Evolutionary conservation across 1,284 basidiomycete genomes (phyloP).

Genomic region (Coriolopsis trogii): DNA sequence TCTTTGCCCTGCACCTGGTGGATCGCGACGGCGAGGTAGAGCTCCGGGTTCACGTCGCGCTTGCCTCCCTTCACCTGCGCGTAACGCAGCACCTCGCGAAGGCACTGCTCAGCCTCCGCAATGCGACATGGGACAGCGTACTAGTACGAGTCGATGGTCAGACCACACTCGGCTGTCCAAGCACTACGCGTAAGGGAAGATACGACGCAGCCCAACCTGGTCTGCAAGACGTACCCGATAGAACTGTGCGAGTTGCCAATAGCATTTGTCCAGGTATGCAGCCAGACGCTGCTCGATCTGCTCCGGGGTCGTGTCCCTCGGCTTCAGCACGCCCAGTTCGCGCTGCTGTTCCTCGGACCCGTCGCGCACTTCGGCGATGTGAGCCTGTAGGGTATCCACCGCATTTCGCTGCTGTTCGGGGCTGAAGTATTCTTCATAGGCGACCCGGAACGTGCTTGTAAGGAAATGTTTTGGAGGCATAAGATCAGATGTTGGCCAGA

Average conservation of each 20-base stretch:
- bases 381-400: conserved; percentile 21
- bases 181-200: conserved; percentile 7
- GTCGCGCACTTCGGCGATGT: conserved; percentile 28
- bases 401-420: conserved; percentile 24
- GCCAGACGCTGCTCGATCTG: conserved; percentile 23
- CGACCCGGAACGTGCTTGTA: conserved; percentile 27
- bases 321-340: conserved; percentile 25
- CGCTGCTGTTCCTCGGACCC: conserved; percentile 26
- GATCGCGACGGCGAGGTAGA: conserved; percentile 23
- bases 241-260: conserved; percentile 31
- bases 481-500: no score
- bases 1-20: conserved; percentile 14
- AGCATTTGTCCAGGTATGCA: conserved; percentile 29
- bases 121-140: conserved; percentile 26
- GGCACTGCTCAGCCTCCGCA: conserved; percentile 23
- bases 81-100: conserved; percentile 23
- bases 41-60: conserved; percentile 17
- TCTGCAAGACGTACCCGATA: conserved; percentile 21
- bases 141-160: conserved; percentile 15
- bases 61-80: conserved; percentile 14
- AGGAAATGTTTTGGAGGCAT: conserved; percentile 25
- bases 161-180: conserved; percentile 12
- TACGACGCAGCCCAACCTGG: background rate
- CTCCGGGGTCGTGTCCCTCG: conserved; percentile 23
- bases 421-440: conserved; percentile 25